Evolutionary conservation across 441 rosid genomes (phyloP).

Genomic region (Syzygium malaccense): DNA sequence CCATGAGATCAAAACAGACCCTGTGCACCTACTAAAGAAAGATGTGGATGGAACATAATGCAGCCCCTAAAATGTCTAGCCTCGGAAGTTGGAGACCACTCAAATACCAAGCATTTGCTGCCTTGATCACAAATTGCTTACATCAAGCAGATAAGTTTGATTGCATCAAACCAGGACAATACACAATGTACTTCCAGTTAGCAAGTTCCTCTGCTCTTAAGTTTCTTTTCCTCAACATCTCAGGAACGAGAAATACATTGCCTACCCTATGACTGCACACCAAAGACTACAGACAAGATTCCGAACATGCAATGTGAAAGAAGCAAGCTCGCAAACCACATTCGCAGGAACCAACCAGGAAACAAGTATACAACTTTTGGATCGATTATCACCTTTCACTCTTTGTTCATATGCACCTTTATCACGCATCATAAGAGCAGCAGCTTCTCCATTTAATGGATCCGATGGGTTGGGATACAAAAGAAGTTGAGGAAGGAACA

Average conservation of each 20-base stretch:
- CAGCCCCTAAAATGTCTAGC: background rate
- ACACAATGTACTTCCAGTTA: background rate
- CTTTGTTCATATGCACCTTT: constrained; percentile 67
- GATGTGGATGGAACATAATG: background rate
- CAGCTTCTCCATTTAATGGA: constrained; percentile 96
- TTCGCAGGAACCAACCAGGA: background rate
- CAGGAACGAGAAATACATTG: background rate
- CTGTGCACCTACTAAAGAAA: background rate
- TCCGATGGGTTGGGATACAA: constrained; percentile 88
- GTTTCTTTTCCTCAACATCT: background rate
- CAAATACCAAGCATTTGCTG: background rate
- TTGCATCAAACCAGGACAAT: background rate
- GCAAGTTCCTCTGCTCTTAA: background rate
- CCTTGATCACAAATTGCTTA: background rate
- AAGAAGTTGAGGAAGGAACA: constrained; percentile 96
- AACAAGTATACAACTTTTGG: background rate
- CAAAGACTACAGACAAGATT: background rate
- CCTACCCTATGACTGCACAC: background rate
- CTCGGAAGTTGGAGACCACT: background rate
- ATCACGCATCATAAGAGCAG: constrained; percentile 89
- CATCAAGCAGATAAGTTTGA: background rate
- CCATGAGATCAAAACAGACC: background rate
- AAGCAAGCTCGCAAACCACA: background rate
- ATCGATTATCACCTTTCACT: constrained; percentile 59
- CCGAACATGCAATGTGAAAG: background rate